Evolutionary conservation across 2,329 filamentous ascomycete genomes (phyloP), one percentile per base, ranked within the genome.

Genomic region (Neofusicoccum sp.): DNA sequence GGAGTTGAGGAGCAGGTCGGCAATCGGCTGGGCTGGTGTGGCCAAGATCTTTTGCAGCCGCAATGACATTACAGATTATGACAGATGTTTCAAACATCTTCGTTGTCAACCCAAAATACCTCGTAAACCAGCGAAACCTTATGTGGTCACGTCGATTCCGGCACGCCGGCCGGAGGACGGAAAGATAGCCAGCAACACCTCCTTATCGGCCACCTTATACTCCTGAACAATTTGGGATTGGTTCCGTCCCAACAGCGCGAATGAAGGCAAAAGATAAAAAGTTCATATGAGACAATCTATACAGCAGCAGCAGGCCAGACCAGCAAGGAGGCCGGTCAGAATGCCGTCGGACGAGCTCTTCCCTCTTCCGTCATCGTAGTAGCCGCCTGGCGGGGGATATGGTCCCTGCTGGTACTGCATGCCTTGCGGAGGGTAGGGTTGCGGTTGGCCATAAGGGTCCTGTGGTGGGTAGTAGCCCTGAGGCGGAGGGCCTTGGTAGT

Each of bases 391-490:
- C 4, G 51, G 51, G 34, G 51, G 51, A 28, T 56, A 56, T 20
- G 20, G 20, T 43, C 51, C 51, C n/a, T 56, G 51, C 34, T 56
- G 51, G 28, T 56, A 56, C 16, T 56, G 51, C 51, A 56, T 56
- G 3, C 51, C 51, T 3, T 36, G 49, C 20, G 49, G 51, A 14
- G 51, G 51, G 9, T 56, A 56, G 36, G 43, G 43, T 20, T 56
- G 51, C 51, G 43, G 51, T 28, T 56, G 51, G 6, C 33, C 28
- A 28, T 20, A 20, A 20, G 20, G 20, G 20, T 20, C 20, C 2
- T 20, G 20, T 20, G 51, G 51, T 31, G 51, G 51, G n/a, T 56
- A 56, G 26, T 56, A 43, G 16, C 51, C 51, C 24, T 56, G 51
- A 14, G 51, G 51, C 9, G 51, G 51, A 43, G 51, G 51, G 24